A percentile compares a stretch with the other conserved stretches of the same genome.
These are phyloP conservation scores for Hymenoscyphus occultus DNA, from an alignment of 2,329 filamentous ascomycete species.

Conservation along the genomic window DNA sequence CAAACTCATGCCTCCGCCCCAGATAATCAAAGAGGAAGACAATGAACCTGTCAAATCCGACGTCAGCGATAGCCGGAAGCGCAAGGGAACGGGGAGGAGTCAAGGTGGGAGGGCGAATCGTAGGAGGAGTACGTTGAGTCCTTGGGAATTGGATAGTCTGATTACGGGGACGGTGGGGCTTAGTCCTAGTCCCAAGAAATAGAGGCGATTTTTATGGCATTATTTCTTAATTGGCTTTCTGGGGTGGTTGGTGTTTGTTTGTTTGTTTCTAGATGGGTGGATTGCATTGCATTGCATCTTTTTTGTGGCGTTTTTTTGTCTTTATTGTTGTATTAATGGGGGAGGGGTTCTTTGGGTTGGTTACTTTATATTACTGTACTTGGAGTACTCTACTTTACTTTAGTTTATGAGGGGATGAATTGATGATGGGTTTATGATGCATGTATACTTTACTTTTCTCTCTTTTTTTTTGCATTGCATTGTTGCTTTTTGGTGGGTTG, in stretches of 20 bases:
- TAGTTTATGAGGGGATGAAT: constrained; percentile 1
- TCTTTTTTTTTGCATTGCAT: too few species aligned
- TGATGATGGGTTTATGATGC: not conserved
- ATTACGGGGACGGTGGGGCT: constrained; percentile 43
- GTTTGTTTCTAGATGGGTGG: not conserved
- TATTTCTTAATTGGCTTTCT: too few species aligned
- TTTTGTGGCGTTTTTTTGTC: not conserved
- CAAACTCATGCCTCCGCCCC: constrained; percentile 34
- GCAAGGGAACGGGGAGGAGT: constrained; percentile 41
- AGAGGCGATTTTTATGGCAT: not conserved
- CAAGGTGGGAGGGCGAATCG: constrained; percentile 50
- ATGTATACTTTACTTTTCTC: too few species aligned
- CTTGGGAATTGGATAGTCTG: constrained; percentile 69
- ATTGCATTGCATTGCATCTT: not conserved
- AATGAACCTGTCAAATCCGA: constrained; percentile 15
- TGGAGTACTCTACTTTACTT: not conserved
- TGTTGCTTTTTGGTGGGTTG: too few species aligned
- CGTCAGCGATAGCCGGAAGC: constrained; percentile 28
- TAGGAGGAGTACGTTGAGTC: constrained; percentile 71
- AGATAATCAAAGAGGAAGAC: constrained; percentile 16
- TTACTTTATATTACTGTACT: not conserved
- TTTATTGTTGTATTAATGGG: too few species aligned
- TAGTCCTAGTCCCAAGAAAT: constrained; percentile 7
- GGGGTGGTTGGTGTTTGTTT: too few species aligned
- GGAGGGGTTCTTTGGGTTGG: constrained; percentile 1